phyloP scores from a whole-genome alignment of 768 basidiomycete genomes.

The Auriculariales sp. region DNA sequence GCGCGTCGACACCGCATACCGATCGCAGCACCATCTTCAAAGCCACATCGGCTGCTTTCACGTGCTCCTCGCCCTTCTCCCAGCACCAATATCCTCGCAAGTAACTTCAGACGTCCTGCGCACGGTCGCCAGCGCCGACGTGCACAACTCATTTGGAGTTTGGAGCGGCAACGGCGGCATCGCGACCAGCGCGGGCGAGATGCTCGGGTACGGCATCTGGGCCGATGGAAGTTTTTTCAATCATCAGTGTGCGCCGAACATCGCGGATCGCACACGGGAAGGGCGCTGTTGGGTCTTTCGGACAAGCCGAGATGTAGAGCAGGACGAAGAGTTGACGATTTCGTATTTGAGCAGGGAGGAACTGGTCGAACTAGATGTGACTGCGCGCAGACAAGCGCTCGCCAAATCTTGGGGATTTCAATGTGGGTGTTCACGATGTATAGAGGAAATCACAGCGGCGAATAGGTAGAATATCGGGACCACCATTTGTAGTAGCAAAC shows the following conservation, averaged over 20 bases:
- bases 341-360: not conserved
- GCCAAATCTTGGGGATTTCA: not conserved
- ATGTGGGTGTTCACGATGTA: not conserved
- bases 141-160: constrained; percentile 11
- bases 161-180: constrained; percentile 6
- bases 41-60: not conserved
- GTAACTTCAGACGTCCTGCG: not conserved
- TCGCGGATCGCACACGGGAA: not conserved
- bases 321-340: not conserved
- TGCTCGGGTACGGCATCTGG: constrained; percentile 12
- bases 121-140: constrained; percentile 2
- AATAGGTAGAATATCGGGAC: not conserved
- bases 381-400: not conserved
- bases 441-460: not conserved
- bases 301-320: not conserved
- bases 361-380: not conserved
- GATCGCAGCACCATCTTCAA: not conserved
- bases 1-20: not conserved
- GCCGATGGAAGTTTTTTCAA: constrained; percentile 10
- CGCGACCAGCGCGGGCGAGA: constrained; percentile 5
- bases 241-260: constrained; percentile 7
- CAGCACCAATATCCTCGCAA: not conserved
- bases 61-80: not conserved
- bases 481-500: too few species aligned
- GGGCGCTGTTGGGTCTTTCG: not conserved